Percentiles rank a stretch among this genome's conserved stretches.
Conservation (phyloP, 2,329 filamentous ascomycete species). For the Curvularia lunata region DNA sequence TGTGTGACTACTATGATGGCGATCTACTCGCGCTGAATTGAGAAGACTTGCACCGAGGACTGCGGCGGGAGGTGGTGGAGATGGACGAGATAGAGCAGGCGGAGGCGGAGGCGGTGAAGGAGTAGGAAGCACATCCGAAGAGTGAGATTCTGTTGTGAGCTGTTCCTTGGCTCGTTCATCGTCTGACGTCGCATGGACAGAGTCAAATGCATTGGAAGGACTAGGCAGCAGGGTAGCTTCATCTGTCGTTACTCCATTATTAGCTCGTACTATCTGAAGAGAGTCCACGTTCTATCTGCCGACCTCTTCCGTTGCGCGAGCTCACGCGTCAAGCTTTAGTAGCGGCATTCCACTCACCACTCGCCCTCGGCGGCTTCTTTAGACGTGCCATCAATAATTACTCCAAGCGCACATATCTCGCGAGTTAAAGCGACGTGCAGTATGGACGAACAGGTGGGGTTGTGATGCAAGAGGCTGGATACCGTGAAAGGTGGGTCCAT, state of each 20-base stretch:
- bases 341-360: slow-evolving; percentile 3
- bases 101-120: not conserved
- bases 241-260: not conserved
- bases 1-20: slow-evolving; percentile 11
- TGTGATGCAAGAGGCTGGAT: slow-evolving; percentile 2
- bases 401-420: not conserved
- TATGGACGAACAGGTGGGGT: slow-evolving; percentile 12
- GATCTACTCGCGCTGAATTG: slow-evolving; percentile 37
- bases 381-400: slow-evolving; percentile 20
- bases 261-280: not conserved
- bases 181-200: slow-evolving; percentile 7
- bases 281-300: not conserved
- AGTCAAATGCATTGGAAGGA: not conserved
- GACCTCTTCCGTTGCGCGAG: not conserved
- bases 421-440: not conserved
- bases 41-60: slow-evolving; percentile 34
- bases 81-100: not conserved
- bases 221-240: not conserved
- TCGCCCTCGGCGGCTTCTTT: slow-evolving; percentile 8
- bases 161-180: slow-evolving; percentile 33
- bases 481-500: slow-evolving; percentile 12
- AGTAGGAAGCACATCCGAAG: slow-evolving; percentile 10
- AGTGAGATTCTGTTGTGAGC: slow-evolving; percentile 24
- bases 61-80: slow-evolving; percentile 15
- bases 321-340: not conserved